Base-by-base conservation (phyloP, 2,329 filamentous ascomycete species). In the Aspergillus latus region DNA sequence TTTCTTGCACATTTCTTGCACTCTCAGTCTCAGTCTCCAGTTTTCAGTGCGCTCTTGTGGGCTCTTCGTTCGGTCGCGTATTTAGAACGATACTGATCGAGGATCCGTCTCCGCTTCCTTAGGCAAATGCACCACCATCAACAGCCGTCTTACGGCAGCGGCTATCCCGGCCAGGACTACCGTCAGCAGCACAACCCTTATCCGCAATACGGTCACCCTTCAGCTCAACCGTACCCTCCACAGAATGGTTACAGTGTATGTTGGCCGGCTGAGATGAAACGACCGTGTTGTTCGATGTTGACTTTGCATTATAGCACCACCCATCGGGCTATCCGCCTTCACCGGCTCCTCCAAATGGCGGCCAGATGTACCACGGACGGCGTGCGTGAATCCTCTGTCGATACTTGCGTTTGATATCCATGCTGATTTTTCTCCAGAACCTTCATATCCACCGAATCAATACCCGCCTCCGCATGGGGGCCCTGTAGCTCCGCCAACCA, bases 401-500 rank as follows among this genome's bases (percentile, higher is more conserved):
- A n/a, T 5, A 16, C 3, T 21, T 21, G 21, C 44, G 30, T 3
- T 11, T 13, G 9, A 21, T 21, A 30, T 37, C 7, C n/a, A 15
- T 34, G 21, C 44, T 57, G 30, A 57, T 39, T n/a, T 32, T 16
- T 7, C 58, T 21, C 79, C 78, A 67, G 77, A 80, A 52, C 83
- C 84, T 68, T 76, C 79, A 48, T 85, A 84, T 75, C 54, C 8
- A 8, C 32, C 82, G 86, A 56, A 83, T 82, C 59, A 83, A 29
- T 36, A 47, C 32, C 34, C 40, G n/a, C 29, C 34, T 28, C 29
- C 52, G 29, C 52, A 58, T 6, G 61, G 63, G 63, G 83, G 77
- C 7, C 89, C 89, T 49, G 81, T 86, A 2, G 83, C 87, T 50
- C 89, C 89, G 6, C 88, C 88, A 15, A 72, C 80, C 56, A 77